Conservation (phyloP, 148 eudicot genomes). For the Spergularia marina region DNA sequence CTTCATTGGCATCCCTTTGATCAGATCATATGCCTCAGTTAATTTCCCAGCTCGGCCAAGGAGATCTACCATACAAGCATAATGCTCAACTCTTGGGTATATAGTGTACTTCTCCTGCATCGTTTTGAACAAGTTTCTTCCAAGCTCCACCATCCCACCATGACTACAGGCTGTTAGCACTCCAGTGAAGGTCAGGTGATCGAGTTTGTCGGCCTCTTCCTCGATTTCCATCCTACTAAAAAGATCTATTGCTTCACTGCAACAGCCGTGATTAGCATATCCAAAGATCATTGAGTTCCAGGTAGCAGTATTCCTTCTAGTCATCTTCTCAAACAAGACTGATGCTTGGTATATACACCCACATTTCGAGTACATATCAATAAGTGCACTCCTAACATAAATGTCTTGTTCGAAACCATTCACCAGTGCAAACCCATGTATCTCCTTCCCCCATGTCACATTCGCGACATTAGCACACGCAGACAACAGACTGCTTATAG, state of each 20-base stretch:
- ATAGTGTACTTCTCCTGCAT: constrained; percentile 59
- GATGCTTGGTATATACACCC: constrained; percentile 57
- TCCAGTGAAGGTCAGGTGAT: constrained; percentile 85
- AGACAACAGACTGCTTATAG: constrained; percentile 69
- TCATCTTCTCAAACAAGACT: constrained; percentile 50
- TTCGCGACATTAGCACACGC: constrained; percentile 65
- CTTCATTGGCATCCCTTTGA: constrained; percentile 52
- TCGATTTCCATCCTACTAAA: constrained; percentile 50
- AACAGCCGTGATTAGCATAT: constrained; percentile 72
- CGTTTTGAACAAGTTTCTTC: constrained; percentile 42
- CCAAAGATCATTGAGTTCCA: constrained; percentile 97
- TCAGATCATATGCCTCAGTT: constrained; percentile 54
- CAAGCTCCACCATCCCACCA: constrained; percentile 60
- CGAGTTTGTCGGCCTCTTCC: constrained; percentile 40
- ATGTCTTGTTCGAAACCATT: constrained; percentile 52
- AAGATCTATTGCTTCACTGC: constrained; percentile 61
- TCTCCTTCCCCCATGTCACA: constrained; percentile 62
- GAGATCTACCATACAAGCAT: constrained; percentile 79
- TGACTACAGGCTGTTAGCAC: constrained; percentile 75
- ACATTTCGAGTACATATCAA: constrained; percentile 88
- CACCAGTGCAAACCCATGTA: constrained; percentile 58
- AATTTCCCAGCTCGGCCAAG: constrained; percentile 69
- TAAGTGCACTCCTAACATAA: constrained; percentile 67
- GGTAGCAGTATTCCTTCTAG: constrained; percentile 55
- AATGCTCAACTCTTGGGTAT: constrained; percentile 70